Base-by-base conservation (phyloP, 1,284 basidiomycete species). In the Boletellus deceptivus region DNA sequence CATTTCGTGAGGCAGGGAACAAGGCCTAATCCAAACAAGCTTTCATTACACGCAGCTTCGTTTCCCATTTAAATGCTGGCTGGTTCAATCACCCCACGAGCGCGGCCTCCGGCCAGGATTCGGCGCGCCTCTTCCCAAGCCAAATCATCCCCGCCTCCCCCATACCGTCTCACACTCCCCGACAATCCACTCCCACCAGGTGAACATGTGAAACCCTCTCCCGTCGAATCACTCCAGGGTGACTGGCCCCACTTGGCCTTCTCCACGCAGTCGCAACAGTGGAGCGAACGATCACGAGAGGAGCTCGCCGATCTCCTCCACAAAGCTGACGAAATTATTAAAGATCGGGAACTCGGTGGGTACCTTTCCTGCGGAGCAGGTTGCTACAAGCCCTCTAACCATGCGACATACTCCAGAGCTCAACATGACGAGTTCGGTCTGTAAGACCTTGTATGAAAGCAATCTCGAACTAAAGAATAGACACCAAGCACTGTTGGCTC, bases 331-430 rank as follows among this genome's bases (percentile, higher is more conserved):
- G 77, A 74, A 49, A 72, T 91, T 42, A 91, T 93, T 55, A 84
- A 82, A 61, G 82, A 84, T 52, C 77, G 88, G 40, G 89, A 90
- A 69, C 77, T 78, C 61, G 89, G 90, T 89, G 63, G 52, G 82
- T 49, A 41, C 34, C 27, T 43, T 10, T 11, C 41, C 42, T 46
- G n/a, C 34, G 35, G 31, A 25, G 25, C 35, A 33, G n/a, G n/a
- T 49, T 46, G 42, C 44, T 34, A 40, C 18, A 52, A 49, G 55
- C 48, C 46, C 53, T 63, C 60, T 55, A 53, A 57, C 55, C 42
- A 24, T 40, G 43, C 16, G 50, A 35, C 31, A 10, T 7, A n/a
- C 29, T 29, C 11, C 62, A 89, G 89, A 91, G 59, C 76, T 91
- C 42, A 78, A 77, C 41, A 63, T 82, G 40, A 86, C 87, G 16